Evolutionary conservation across 768 basidiomycete species (phyloP).

Genomic region (Mycena alexandri): DNA sequence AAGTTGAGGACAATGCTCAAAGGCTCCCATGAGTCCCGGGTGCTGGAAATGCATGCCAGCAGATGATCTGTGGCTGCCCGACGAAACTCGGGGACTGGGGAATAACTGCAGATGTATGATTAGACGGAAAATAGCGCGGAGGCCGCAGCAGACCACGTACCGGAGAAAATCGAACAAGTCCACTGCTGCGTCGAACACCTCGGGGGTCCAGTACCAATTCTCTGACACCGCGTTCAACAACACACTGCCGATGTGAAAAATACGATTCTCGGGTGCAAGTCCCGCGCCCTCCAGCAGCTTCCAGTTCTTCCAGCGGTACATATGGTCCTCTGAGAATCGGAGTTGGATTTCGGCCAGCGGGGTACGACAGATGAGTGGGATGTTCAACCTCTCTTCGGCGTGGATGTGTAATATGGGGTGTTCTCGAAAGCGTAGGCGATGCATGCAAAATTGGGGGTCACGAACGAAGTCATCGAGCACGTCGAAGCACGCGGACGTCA

Average conservation of each 20-base stretch:
- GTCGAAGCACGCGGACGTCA: neutral
- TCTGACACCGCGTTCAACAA: neutral
- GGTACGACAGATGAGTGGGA: slow-evolving; percentile 17
- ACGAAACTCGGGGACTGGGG: slow-evolving; percentile 1
- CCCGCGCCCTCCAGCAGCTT: slow-evolving; percentile 6
- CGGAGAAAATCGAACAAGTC: slow-evolving; percentile 19
- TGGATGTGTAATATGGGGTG: slow-evolving; percentile 15
- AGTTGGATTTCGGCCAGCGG: slow-evolving; percentile 10
- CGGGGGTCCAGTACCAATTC: slow-evolving; percentile 4
- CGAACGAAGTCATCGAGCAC: neutral
- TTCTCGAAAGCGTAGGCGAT: neutral
- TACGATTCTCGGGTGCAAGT: neutral
- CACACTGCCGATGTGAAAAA: neutral
- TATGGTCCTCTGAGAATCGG: slow-evolving; percentile 4
- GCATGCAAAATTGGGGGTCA: neutral
- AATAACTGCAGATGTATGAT: neutral
- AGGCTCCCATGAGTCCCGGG: slow-evolving; percentile 4
- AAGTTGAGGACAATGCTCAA: neutral
- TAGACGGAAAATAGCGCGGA: neutral
- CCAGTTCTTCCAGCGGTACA: slow-evolving; percentile 25
- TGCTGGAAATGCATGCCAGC: neutral
- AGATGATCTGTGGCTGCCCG: neutral
- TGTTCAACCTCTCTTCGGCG: slow-evolving; percentile 15
- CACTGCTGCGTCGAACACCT: slow-evolving; percentile 15
- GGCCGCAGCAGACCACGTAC: neutral